Base-by-base conservation (phyloP, 2,329 filamentous ascomycete species). In the Fusarium nanum region DNA sequence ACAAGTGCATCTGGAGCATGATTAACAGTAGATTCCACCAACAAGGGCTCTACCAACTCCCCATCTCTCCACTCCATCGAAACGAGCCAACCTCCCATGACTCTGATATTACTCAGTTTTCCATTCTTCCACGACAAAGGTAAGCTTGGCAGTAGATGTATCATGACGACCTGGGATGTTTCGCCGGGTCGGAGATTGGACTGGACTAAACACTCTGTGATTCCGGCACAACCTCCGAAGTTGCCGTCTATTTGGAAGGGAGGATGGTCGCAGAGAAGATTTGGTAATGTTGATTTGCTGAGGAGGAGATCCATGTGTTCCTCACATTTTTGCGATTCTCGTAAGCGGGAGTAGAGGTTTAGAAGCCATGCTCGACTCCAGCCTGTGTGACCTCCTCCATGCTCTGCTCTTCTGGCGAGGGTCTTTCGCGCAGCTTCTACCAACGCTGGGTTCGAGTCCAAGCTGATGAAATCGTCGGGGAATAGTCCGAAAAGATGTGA, bases 361-460 rank as follows among this genome's bases (percentile, higher is more conserved):
- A 86, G 76, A 1, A 83, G 73, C 84, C 84, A 87, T 7, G 83
- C 83, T 18, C 83, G 78, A 6, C 83, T 84, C 85, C 85, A 87
- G 0, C 85, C 85, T 0, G 84, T 87, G 54, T 84, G 81, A 0
- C 83, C 85, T 7, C 83, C 81, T 4, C 79, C 79, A 16, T 79
- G 71, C 0, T 74, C 75, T 0, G 76, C 74, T 25, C 79, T 63
- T 9, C 76, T 66, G 0, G 75, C 68, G 2, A 82, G 70, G 0
- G 78, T 77, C 8, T 65, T 73, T 18, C 60, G 71, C 2, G 79
- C 77, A 8, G 79, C 79, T 1, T 67, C 62, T 3, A 70, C 68
- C 6, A 80, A 54, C 0, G 73, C 70, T 0, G 73, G 67, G 0
- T 67, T 52, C 0, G 64, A 64, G 13, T 72, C 65, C 1, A 75